Base-by-base conservation (phyloP, 108 stramenopile species). In the Cyclostephanos tholiformis region DNA sequence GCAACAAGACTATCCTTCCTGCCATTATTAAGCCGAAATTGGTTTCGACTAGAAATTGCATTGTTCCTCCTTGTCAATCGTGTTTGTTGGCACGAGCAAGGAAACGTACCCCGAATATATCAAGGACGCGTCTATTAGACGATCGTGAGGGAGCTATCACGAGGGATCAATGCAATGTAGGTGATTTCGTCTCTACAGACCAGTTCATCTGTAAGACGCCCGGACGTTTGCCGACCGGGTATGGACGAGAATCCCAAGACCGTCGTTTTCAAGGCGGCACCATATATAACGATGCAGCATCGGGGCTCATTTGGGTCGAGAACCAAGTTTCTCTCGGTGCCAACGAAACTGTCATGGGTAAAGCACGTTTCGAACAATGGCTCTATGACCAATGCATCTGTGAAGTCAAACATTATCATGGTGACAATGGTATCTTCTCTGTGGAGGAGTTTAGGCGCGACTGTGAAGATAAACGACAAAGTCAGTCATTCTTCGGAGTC, bases 401-500 rank as follows among this genome's bases (percentile, higher is more conserved):
- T 4, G 46, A 58, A 58, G 57, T 84, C 43, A 46, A 72, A 16
- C 20, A 55, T n/a, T 82, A 81, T 39, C 76, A 51, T 25, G 50
- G 52, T 25, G 86, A 84, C 50, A 69, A 82, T 29, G 66, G 71
- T 14, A 23, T 65, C 7, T 84, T 77, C 43, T 52, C 17, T 0
- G 60, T 76, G 0, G 49, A 49, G 4, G 68, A 48, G 50, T 69
- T 59, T 39, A 52, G 13, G 0, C 48, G n/a, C 4, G 30, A 59
- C 23, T 52, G 79, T 32, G 19, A 23, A 10, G 19, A 44, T 0
- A 20, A 25, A 5, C 16, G 29, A 27, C 61, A 52, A 14, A 63
- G 61, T 0, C 84, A 85, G 50, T 20, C 35, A 0, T 79, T 84
- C 29, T 61, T 23, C 38, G 83, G 83, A 7, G 67, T 72, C 9